Base-by-base conservation (phyloP, 208 protist genomes). In the Trypanosoma mega region DNA sequence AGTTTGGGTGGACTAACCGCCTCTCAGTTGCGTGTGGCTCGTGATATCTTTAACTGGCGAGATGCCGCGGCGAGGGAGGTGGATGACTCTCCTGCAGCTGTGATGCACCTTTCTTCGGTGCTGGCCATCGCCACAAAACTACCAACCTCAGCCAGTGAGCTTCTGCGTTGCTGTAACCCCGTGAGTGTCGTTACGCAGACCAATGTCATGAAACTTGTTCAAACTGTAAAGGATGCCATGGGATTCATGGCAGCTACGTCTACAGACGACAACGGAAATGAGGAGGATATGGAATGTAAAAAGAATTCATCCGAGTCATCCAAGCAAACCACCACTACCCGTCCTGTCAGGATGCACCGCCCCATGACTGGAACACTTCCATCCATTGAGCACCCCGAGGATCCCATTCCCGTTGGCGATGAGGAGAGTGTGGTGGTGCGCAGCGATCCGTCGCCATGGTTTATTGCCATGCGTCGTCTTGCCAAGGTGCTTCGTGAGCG, bases 41-140 rank as follows among this genome's bases (percentile, higher is more conserved):
- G 74, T 30, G 74, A 82, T 7, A 52, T 95, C 8, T 95, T 87
- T 66, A 92, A 95, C 72, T 95, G 88, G 85, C 72, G 88, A 26
- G 88, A 95, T 56, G 53, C 53, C 23, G 85, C 76, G 0, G 88
- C 88, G 8, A 78, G 88, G 29, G 77, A 82, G 26, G 85, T 80
- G 24, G 88, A 95, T 61, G 88, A 95, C 70, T 92, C 85, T 0
- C 88, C 88, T 2, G 58, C 78, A 14, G 85, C 88, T n/a, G 81
- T 95, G 12, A 67, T 92, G 57, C 85, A 92, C 58, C 55, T 87
- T 1, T 89, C 85, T 24, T 78, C 80, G 26, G 76, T 95, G 1
- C 70, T 95, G 20, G 45, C 80, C 45, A 89, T 95, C 47, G 85
- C 88, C 5, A 85, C 84, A n/a, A 90, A 87, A 75, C 74, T 92